Percentiles rank a stretch among this genome's conserved stretches.
Conservation (phyloP, 2,329 filamentous ascomycete species). For the Exophiala sideris region DNA sequence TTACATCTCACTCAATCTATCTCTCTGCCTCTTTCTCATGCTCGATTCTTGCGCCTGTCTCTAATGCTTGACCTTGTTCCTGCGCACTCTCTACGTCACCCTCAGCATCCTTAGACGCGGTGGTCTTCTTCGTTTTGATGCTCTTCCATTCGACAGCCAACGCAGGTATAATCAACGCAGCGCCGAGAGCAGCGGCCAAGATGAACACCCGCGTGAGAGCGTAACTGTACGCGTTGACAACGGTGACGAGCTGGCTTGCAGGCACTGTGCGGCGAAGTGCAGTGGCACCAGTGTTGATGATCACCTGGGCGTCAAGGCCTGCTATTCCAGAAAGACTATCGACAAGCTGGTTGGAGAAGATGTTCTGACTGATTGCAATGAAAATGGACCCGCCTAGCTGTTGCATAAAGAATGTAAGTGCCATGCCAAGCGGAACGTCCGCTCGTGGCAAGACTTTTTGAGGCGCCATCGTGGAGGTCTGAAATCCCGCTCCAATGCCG, state of each 20-base stretch:
- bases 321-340: slow-evolving; percentile 1
- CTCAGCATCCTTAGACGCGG: neutral
- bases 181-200: neutral
- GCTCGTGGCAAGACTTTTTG: slow-evolving; percentile 25
- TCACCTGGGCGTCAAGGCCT: slow-evolving; percentile 7
- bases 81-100: neutral
- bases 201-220: neutral
- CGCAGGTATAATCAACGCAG: neutral
- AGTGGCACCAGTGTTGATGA: neutral
- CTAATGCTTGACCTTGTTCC: neutral
- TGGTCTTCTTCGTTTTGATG: neutral
- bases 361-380: slow-evolving; percentile 23
- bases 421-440: slow-evolving; percentile 26
- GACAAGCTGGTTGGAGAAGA: slow-evolving; percentile 19
- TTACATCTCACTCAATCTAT: neutral
- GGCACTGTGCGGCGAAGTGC: neutral
- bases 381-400: slow-evolving; percentile 17
- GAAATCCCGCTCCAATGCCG: slow-evolving; percentile 29
- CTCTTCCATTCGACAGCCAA: slow-evolving; percentile 1
- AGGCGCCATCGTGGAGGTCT: slow-evolving; percentile 23
- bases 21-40: neutral
- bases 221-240: neutral
- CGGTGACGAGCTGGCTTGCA: neutral
- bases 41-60: neutral
- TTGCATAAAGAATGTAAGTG: slow-evolving; percentile 18